Evolutionary conservation across 805 yeast genomes (phyloP), one percentile per base, ranked within the genome.

Genomic region (Wickerhamomyces hampshirensis): DNA sequence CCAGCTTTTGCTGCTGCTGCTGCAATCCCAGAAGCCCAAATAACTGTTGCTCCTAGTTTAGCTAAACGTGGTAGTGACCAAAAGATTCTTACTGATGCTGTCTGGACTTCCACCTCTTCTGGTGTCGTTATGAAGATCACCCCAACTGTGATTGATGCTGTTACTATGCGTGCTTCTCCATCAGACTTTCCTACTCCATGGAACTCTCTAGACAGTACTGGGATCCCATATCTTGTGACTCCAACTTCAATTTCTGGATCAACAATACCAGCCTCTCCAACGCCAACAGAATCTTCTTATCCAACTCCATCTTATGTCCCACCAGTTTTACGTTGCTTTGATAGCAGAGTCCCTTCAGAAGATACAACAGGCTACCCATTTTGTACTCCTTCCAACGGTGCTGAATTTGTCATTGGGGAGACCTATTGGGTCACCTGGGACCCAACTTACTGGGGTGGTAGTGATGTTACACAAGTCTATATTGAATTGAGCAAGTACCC

Each of bases 341-440:
- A 65, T 27, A 69, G 63, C 32, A 57, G 68, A 44, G 62, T 65
- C 23, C 70, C 71, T 23, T 34, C 24, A 21, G 36, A 46, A 16
- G 46, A 40, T 32, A 29, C 48, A 5, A 51, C 50, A 12, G 61
- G 61, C 3, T 60, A 59, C 37, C 73, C 74, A 30, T 68, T 68
- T 56, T 68, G 74, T 47, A 53, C 68, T 15, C 55, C 58, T 10
- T 37, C 38, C 10, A 62, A 65, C 44, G 69, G 67, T 32, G 57
- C 73, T 7, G 73, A 68, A 47, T 47, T 65, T 34, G 56, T 68
- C n/a, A 63, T 62, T 28, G 73, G 72, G 27, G 69, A 68, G 50
- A 68, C 68, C 7, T 68, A 68, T 47, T 68, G 72, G 71, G 49
- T 67, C 40, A 68, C 73, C 12, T 68, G 73, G 73, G 71, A 68